These are phyloP conservation scores for Dissophora globulifera DNA, from an alignment of 192 early-diverging fungal genomes.

Conservation along the genomic window DNA sequence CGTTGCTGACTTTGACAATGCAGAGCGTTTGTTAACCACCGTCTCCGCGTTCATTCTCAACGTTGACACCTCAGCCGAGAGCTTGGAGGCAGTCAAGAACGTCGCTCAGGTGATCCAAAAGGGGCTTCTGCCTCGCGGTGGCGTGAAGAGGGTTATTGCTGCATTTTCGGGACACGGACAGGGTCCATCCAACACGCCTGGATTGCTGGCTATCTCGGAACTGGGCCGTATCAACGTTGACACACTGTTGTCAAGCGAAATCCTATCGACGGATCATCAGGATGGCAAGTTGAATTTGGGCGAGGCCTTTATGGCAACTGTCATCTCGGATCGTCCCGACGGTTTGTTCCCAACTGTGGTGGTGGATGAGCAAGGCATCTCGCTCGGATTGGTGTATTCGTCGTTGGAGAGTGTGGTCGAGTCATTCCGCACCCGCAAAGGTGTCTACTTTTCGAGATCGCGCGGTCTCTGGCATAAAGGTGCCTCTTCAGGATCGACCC, in stretches of 20 bases:
- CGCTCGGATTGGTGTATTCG: slow-evolving; percentile 94
- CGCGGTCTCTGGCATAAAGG: slow-evolving; percentile 98
- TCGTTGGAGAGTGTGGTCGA: slow-evolving; percentile 83
- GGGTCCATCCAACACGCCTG: slow-evolving; percentile 21
- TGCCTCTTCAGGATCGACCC: slow-evolving; percentile 93
- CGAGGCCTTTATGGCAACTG: slow-evolving; percentile 64
- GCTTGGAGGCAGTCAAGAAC: slow-evolving; percentile 25
- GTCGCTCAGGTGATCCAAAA: slow-evolving; percentile 32
- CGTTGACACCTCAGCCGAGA: slow-evolving; percentile 22
- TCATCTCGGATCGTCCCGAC: slow-evolving; percentile 88
- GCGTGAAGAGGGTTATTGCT: slow-evolving; percentile 49
- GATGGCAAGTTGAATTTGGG: slow-evolving; percentile 62
- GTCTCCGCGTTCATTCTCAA: slow-evolving; percentile 49
- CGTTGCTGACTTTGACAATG: slow-evolving; percentile 12
- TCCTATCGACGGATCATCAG: slow-evolving; percentile 49
- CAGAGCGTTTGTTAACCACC: slow-evolving; percentile 18
- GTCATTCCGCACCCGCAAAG: slow-evolving; percentile 77
- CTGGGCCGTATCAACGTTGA: slow-evolving; percentile 51
- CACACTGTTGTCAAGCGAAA: slow-evolving; percentile 29
- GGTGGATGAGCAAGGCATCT: slow-evolving; percentile 88
- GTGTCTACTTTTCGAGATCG: slow-evolving; percentile 92
- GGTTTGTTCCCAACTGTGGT: slow-evolving; percentile 93
- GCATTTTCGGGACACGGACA: slow-evolving; percentile 19
- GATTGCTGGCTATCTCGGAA: slow-evolving; percentile 41
- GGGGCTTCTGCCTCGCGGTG: slow-evolving; percentile 56